A percentile compares a stretch with the other conserved stretches of the same genome.
Conservation (phyloP, 257 asterid genomes). For the Anisodus tanguticus region DNA sequence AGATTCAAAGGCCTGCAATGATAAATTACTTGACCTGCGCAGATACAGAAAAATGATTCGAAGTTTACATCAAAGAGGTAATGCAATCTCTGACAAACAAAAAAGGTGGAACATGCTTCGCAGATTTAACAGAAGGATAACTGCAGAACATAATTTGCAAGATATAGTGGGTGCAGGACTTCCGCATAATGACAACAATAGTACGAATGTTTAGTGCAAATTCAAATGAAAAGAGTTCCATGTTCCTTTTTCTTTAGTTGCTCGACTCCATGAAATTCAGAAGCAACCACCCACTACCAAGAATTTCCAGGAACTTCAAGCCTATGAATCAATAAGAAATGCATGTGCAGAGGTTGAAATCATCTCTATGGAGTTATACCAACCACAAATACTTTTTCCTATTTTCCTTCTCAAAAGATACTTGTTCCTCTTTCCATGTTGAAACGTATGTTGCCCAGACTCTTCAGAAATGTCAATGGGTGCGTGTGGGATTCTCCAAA, state of each 20-base stretch:
- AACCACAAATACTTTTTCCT: neutral
- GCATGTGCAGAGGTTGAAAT: neutral
- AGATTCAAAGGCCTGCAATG: conserved; percentile 64
- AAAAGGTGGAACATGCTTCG: neutral
- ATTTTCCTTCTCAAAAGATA: neutral
- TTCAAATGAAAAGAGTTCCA: conserved; percentile 7
- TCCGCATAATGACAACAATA: neutral
- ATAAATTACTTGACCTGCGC: conserved; percentile 78
- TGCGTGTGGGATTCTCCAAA: too few species aligned
- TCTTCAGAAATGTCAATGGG: too few species aligned
- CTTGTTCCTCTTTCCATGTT: neutral
- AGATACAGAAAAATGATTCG: conserved; percentile 24
- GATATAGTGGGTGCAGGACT: neutral
- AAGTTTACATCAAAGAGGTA: neutral
- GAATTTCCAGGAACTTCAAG: conserved; percentile 11
- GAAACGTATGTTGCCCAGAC: too few species aligned
- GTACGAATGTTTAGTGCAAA: neutral
- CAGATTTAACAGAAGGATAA: neutral
- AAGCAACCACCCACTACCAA: neutral
- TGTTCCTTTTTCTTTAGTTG: neutral
- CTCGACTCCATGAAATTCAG: neutral
- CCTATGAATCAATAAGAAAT: neutral
- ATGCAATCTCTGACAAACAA: neutral
- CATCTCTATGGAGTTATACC: neutral
- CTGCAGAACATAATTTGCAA: neutral